phyloP scores from a whole-genome alignment of 2,329 filamentous ascomycete species.

The Xylariomycetidae sp. region DNA sequence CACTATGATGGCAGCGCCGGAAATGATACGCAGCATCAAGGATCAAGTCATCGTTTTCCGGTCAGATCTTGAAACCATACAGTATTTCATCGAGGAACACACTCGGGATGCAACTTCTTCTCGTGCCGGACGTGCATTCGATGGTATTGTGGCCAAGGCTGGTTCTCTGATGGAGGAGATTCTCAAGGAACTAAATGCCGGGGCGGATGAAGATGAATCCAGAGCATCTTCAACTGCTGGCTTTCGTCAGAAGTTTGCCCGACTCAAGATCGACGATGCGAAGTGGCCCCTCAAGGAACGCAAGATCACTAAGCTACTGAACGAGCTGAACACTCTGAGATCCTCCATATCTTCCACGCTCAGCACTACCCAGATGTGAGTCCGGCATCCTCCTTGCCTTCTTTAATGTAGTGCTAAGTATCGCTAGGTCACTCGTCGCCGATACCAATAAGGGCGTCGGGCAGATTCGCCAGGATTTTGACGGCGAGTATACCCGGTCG shows the following conservation, averaged over 20 bases:
- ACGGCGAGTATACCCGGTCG: neutral
- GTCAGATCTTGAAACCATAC: neutral
- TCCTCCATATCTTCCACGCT: conserved; percentile 2
- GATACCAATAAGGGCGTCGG: too few species aligned
- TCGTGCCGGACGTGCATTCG: too few species aligned
- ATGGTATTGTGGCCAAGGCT: too few species aligned
- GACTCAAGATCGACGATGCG: neutral
- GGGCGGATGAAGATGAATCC: too few species aligned
- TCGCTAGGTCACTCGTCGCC: too few species aligned
- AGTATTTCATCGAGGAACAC: neutral
- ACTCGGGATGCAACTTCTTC: too few species aligned
- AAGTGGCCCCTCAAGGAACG: neutral
- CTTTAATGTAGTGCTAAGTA: too few species aligned
- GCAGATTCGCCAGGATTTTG: too few species aligned
- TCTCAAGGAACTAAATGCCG: too few species aligned
- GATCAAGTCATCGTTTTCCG: neutral
- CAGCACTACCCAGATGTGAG: conserved; percentile 1
- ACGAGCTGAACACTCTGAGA: conserved; percentile 3
- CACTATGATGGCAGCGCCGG: neutral
- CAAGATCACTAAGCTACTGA: neutral
- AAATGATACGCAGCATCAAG: neutral
- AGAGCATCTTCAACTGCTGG: too few species aligned
- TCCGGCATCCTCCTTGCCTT: neutral
- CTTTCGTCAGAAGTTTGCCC: too few species aligned
- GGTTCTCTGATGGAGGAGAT: too few species aligned